Conservation (phyloP, 495 filamentous ascomycete species). For the Daldinia childiae region DNA sequence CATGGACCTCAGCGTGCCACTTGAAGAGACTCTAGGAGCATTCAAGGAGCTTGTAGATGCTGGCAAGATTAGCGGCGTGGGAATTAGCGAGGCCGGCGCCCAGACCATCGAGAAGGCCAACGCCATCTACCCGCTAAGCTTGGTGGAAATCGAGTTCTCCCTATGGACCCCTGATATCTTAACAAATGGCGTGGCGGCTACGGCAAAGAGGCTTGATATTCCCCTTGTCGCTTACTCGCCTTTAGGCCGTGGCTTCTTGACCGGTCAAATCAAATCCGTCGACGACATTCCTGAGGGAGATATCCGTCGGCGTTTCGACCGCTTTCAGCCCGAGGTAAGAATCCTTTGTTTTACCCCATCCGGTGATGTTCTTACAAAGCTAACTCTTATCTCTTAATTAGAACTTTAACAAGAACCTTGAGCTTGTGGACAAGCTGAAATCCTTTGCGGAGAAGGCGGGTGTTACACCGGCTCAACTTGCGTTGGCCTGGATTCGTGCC, state of each 20-base stretch:
- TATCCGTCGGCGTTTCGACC: slow-evolving; percentile 60
- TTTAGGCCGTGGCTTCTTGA: slow-evolving; percentile 33
- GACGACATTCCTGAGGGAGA: slow-evolving; percentile 70
- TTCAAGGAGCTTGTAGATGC: slow-evolving; percentile 61
- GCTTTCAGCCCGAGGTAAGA: slow-evolving; percentile 67
- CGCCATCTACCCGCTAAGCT: slow-evolving; percentile 68
- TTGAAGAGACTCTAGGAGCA: slow-evolving; percentile 49
- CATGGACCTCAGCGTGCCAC: slow-evolving; percentile 64
- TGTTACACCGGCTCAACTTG: slow-evolving; percentile 73
- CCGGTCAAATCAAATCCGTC: slow-evolving; percentile 59
- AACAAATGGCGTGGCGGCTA: slow-evolving; percentile 70
- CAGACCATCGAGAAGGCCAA: slow-evolving; percentile 72
- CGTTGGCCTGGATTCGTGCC: slow-evolving; percentile 68
- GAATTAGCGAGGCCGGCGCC: slow-evolving; percentile 71
- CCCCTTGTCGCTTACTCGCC: slow-evolving; percentile 66
- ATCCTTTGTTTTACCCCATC: not conserved
- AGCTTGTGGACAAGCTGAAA: slow-evolving; percentile 71
- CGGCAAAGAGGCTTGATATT: slow-evolving; percentile 73
- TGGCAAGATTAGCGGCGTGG: slow-evolving; percentile 75
- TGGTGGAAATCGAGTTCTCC: slow-evolving; percentile 78
- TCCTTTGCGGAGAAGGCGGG: slow-evolving; percentile 70
- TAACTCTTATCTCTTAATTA: not conserved
- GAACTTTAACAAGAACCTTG: slow-evolving; percentile 71
- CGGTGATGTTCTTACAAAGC: not conserved
- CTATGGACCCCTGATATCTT: slow-evolving; percentile 71